Evolutionary conservation across 495 filamentous ascomycete species (phyloP), one percentile per base, ranked within the genome.

Genomic region (Aspergillus panamensis): DNA sequence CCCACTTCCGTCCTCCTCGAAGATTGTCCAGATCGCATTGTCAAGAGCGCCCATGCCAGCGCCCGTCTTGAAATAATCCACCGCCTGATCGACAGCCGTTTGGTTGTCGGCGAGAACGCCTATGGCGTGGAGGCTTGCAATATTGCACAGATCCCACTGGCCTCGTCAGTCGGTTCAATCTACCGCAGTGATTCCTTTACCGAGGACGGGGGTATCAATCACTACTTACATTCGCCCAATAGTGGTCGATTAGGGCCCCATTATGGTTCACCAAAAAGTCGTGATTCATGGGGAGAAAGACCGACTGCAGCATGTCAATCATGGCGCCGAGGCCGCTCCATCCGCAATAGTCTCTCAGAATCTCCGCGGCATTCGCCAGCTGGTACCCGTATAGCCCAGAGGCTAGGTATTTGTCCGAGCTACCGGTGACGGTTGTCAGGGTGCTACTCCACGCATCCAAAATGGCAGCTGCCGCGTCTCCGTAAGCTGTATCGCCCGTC

Each of bases 341-440:
- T 44, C 63, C 68, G 10, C 55, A 25, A 44, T 76, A 79, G 16
- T 48, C 61, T 1, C 72, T 65, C 63, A 80, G 55, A 5, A 80
- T 55, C 53, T 80, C 77, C 8, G 73, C 75, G 4, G 67, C 70
- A 53, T 79, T 80, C 16, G 77, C 74, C 19, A 80, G 58, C 54
- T 79, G 59, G 54, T 78, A 79, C 2, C 77, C 77, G 48, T 80
- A 76, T 12, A 79, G 53, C 3, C 74, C 77, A 1, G 74, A 60
- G 0, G 75, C 74, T 13, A 80, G 71, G 59, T 65, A 75, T 30
- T 60, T 67, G 50, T 79, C 75, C 10, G 60, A 58, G 33, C 42
- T 70, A 3, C 77, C 77, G 43, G 51, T 35, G 48, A 79, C 67
- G 1, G 16, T 35, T 3, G 55, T 71, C 12, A 80, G 54, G 3